Conservation (phyloP, 768 basidiomycete genomes). For the Mycena belliarum region DNA sequence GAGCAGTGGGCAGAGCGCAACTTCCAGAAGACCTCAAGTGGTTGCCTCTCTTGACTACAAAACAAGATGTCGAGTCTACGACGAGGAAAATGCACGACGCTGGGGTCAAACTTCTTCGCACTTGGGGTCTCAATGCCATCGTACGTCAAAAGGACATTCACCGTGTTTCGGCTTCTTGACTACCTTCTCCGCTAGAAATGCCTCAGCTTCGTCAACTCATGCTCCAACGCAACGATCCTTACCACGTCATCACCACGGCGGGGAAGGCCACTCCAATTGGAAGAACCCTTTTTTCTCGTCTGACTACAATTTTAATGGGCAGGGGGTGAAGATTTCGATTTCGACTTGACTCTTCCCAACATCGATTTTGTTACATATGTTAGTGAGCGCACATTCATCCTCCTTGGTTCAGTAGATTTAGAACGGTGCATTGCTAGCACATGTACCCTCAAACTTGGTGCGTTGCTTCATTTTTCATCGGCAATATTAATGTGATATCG, state of each 20-base stretch:
- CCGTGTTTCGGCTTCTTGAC: conserved; percentile 10
- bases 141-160: conserved; percentile 25
- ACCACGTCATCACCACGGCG: conserved; percentile 59
- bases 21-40: conserved; percentile 41
- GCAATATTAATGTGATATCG: background rate
- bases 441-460: conserved; percentile 47
- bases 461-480: background rate
- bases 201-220: conserved; percentile 27
- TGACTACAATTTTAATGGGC: conserved; percentile 60
- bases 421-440: conserved; percentile 36
- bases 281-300: conserved; percentile 40
- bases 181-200: conserved; percentile 41
- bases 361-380: conserved; percentile 61
- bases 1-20: background rate
- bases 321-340: conserved; percentile 57
- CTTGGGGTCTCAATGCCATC: conserved; percentile 38
- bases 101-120: conserved; percentile 54
- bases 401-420: conserved; percentile 26
- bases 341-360: conserved; percentile 47
- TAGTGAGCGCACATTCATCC: conserved; percentile 18
- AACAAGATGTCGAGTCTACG: conserved; percentile 49
- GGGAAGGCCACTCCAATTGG: conserved; percentile 58
- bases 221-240: conserved; percentile 40
- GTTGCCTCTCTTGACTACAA: conserved; percentile 52
- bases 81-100: conserved; percentile 49